Conservation (phyloP, 768 basidiomycete species). For the Candolleomyces aberdarensis region DNA sequence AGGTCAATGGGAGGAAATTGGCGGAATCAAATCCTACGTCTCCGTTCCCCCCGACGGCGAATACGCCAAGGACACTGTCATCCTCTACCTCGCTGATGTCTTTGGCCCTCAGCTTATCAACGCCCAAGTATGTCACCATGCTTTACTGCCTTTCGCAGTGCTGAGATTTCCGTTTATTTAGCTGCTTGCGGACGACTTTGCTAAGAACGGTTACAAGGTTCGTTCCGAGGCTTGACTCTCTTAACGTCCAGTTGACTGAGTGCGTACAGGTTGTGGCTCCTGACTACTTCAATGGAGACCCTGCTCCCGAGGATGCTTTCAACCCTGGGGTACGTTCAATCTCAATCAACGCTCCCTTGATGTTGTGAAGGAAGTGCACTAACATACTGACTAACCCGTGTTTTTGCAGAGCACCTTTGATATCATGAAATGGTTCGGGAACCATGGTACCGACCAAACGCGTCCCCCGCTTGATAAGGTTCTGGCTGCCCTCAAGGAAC, state of each 20-base stretch:
- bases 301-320: conserved; percentile 34
- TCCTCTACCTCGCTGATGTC: conserved; percentile 53
- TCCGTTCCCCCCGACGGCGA: conserved; percentile 44
- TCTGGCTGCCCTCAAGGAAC: conserved; percentile 50
- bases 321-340: conserved; percentile 23
- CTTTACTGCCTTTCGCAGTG: neutral
- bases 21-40: conserved; percentile 49
- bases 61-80: conserved; percentile 52
- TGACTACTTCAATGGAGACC: conserved; percentile 42
- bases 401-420: neutral
- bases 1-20: conserved; percentile 49
- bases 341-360: conserved; percentile 31
- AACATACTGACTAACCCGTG: neutral
- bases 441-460: conserved; percentile 37
- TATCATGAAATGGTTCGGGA: conserved; percentile 36
- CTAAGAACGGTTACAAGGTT: conserved; percentile 44
- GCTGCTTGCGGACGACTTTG: conserved; percentile 42
- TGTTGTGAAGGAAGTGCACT: conserved; percentile 12
- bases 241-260: neutral
- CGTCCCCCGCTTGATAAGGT: conserved; percentile 55
- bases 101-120: conserved; percentile 51
- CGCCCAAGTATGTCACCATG: conserved; percentile 28
- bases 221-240: neutral
- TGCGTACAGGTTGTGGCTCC: conserved; percentile 32
- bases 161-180: conserved; percentile 11